Percentiles rank a stretch among this genome's conserved stretches.
Conservation (phyloP, 805 yeast species). For the Blastobotrys muscicola region DNA sequence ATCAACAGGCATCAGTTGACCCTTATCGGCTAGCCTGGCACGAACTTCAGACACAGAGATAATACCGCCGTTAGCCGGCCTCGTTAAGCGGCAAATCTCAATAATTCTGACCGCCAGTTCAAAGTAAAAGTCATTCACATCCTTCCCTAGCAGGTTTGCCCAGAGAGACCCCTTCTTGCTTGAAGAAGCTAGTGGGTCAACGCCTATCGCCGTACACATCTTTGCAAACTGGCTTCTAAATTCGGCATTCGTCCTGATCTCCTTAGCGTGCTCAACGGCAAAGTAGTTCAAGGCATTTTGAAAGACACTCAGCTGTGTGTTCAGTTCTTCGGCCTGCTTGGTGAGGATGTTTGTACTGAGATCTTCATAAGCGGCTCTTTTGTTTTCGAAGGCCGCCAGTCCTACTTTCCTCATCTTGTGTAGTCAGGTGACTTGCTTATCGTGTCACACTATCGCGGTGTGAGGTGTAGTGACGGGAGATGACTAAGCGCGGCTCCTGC, state of each 20-base stretch:
- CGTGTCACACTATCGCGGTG: not conserved
- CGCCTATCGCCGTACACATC: slow-evolving; percentile 72
- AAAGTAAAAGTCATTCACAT: slow-evolving; percentile 45
- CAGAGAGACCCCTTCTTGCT: slow-evolving; percentile 27
- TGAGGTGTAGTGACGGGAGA: not conserved
- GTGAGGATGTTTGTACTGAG: slow-evolving; percentile 44
- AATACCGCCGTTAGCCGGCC: slow-evolving; percentile 74
- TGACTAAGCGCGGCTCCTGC: not conserved
- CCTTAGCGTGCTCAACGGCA: slow-evolving; percentile 61
- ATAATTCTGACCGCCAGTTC: slow-evolving; percentile 67
- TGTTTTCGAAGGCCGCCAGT: slow-evolving; percentile 37
- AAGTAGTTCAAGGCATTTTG: slow-evolving; percentile 69
- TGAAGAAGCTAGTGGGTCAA: slow-evolving; percentile 58
- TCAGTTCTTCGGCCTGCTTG: slow-evolving; percentile 49
- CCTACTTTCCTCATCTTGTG: slow-evolving; percentile 35
- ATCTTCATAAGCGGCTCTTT: slow-evolving; percentile 34
- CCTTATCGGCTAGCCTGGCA: slow-evolving; percentile 24
- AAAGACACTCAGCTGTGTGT: slow-evolving; percentile 66
- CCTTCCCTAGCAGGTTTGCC: slow-evolving; percentile 28
- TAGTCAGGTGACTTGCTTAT: not conserved
- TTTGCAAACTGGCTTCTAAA: slow-evolving; percentile 63
- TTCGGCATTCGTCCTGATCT: slow-evolving; percentile 52
- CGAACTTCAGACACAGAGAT: slow-evolving; percentile 50
- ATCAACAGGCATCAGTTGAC: slow-evolving; percentile 21
- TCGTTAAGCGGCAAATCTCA: slow-evolving; percentile 62